Percentiles rank a stretch among this genome's conserved stretches.
Evolutionary conservation across 2,329 filamentous ascomycete species (phyloP).

Genomic region (Chalara sp.): DNA sequence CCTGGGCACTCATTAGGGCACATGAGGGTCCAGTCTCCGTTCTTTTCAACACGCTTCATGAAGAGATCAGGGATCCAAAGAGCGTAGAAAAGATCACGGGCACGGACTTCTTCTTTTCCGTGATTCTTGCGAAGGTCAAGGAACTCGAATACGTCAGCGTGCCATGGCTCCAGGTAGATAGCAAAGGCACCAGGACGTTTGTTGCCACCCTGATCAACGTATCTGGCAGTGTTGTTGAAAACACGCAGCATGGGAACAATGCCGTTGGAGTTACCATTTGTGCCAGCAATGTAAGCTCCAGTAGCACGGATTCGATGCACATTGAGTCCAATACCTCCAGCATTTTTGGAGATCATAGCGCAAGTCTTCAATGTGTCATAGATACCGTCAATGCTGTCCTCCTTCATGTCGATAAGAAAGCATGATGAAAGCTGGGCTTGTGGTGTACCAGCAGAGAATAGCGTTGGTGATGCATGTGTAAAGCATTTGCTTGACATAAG

Average conservation of each 20-base stretch:
- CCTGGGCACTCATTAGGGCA: slow-evolving; percentile 95
- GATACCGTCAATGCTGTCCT: slow-evolving; percentile 98
- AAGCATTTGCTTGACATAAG: slow-evolving; percentile 99
- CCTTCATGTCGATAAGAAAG: slow-evolving; percentile 99
- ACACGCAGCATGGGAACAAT: slow-evolving; percentile 97
- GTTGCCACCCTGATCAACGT: slow-evolving; percentile 98
- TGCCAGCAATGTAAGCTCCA: slow-evolving; percentile 95
- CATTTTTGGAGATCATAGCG: slow-evolving; percentile 99
- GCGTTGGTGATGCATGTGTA: slow-evolving; percentile 93
- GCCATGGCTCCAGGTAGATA: slow-evolving; percentile 98
- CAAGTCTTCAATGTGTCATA: slow-evolving; percentile 99
- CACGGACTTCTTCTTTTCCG: slow-evolving; percentile 95
- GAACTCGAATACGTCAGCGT: slow-evolving; percentile 95
- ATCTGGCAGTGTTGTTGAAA: slow-evolving; percentile 98
- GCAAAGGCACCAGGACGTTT: slow-evolving; percentile 98
- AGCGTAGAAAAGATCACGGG: slow-evolving; percentile 94
- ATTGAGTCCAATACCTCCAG: slow-evolving; percentile 94
- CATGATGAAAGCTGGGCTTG: slow-evolving; percentile 93
- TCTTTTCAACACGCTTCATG: slow-evolving; percentile 99
- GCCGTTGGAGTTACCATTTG: slow-evolving; percentile 96
- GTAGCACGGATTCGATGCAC: slow-evolving; percentile 95
- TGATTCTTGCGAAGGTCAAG: slow-evolving; percentile 98
- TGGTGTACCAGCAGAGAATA: slow-evolving; percentile 96
- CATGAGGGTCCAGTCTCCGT: slow-evolving; percentile 95
- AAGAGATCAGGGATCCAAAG: slow-evolving; percentile 98